Conservation (phyloP, 768 basidiomycete genomes). For the Leucocoprinus leucothites region DNA sequence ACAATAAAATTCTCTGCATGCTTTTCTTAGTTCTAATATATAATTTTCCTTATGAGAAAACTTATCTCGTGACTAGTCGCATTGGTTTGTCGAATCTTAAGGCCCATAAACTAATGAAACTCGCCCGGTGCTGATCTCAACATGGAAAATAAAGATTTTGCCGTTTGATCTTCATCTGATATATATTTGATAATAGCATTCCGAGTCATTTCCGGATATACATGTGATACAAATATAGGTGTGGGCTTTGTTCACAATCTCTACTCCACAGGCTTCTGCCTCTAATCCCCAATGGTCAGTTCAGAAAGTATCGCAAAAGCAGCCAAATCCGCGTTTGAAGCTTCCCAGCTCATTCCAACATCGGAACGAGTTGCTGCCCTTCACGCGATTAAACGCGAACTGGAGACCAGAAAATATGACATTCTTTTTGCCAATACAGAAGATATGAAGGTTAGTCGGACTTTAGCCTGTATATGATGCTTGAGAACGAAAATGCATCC, state of each 20-base stretch:
- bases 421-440: constrained; percentile 79
- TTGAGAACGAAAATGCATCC: no score
- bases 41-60: constrained; percentile 7
- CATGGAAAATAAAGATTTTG: neutral
- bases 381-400: constrained; percentile 60
- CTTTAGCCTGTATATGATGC: no score
- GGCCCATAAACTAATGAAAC: no score
- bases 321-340: constrained; percentile 83
- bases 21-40: constrained; percentile 13
- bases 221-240: no score
- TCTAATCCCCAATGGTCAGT: constrained; percentile 17
- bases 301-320: constrained; percentile 52
- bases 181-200: neutral
- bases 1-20: constrained; percentile 28
- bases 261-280: no score
- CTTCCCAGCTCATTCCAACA: constrained; percentile 75
- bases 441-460: constrained; percentile 66
- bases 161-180: neutral
- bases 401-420: constrained; percentile 59
- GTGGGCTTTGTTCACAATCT: neutral
- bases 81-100: no score
- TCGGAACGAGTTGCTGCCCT: constrained; percentile 72
- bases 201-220: no score
- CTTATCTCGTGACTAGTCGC: no score
- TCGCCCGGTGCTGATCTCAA: constrained; percentile 1